Conservation (phyloP, 805 yeast species). For the Clavispora asparagi region DNA sequence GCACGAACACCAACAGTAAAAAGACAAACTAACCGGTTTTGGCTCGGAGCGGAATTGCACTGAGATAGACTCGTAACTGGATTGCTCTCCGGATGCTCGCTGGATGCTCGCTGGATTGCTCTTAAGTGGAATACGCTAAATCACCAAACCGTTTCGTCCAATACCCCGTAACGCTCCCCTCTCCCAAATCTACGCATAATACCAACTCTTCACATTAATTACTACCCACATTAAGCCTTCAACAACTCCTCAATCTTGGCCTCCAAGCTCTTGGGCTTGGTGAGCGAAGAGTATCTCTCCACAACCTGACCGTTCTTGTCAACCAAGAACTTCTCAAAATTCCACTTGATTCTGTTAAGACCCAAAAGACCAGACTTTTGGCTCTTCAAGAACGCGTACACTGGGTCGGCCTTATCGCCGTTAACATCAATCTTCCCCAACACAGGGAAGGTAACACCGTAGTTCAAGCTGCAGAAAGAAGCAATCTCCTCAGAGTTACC, state of each 20-base stretch:
- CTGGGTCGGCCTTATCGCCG: slow-evolving; percentile 76
- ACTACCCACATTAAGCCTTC: slow-evolving; percentile 2
- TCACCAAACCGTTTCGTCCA: no score
- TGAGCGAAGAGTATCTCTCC: slow-evolving; percentile 63
- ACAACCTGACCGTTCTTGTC: slow-evolving; percentile 39
- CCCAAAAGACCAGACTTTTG: slow-evolving; percentile 46
- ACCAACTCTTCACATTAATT: background rate
- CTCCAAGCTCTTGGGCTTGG: slow-evolving; percentile 31
- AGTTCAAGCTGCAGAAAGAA: slow-evolving; percentile 69
- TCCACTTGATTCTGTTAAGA: slow-evolving; percentile 39
- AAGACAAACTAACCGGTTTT: no score
- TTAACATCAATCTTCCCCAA: slow-evolving; percentile 85
- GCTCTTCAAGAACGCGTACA: slow-evolving; percentile 69
- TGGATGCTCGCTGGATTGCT: no score
- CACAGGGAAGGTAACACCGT: slow-evolving; percentile 89
- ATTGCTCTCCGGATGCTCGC: no score
- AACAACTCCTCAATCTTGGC: slow-evolving; percentile 16
- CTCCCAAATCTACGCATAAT: background rate
- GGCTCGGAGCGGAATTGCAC: no score
- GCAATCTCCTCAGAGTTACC: slow-evolving; percentile 54
- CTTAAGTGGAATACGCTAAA: no score
- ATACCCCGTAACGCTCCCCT: no score
- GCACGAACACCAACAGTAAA: no score
- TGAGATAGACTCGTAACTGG: no score
- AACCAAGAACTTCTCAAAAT: slow-evolving; percentile 40